A percentile compares a stretch with the other conserved stretches of the same genome.
Conservation (phyloP, 1,284 basidiomycete species). For the Ustilago loliicola region DNA sequence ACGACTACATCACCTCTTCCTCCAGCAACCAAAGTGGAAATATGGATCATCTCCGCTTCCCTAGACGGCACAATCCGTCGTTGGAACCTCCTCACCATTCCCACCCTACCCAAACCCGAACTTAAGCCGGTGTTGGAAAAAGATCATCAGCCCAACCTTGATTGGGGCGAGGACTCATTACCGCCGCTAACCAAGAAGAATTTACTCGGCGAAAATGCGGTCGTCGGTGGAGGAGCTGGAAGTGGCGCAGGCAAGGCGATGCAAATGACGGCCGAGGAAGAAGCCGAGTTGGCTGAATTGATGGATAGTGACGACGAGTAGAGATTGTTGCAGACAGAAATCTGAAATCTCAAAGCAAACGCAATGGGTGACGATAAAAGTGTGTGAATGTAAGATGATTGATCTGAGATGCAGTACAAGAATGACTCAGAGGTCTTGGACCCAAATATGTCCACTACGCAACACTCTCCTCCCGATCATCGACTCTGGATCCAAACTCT, state of each 20-base stretch:
- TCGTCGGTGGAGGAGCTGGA: background rate
- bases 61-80: conserved; percentile 60
- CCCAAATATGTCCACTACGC: conserved; percentile 58
- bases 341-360: no score
- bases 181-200: background rate
- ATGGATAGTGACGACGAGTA: conserved; percentile 38
- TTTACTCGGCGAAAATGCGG: background rate
- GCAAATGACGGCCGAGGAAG: conserved; percentile 59
- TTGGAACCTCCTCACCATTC: conserved; percentile 25
- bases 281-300: conserved; percentile 60
- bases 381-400: no score
- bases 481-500: conserved; percentile 11
- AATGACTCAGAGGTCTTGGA: conserved; percentile 14
- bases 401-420: no score
- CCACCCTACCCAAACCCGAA: background rate
- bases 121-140: background rate
- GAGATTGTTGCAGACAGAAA: no score
- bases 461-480: conserved; percentile 7
- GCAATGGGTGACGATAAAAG: no score
- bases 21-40: background rate
- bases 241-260: background rate
- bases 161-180: conserved; percentile 20
- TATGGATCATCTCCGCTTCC: conserved; percentile 50
- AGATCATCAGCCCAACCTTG: background rate
- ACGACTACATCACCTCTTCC: background rate